Evolutionary conservation across 2,329 filamentous ascomycete genomes (phyloP).

Genomic region (Arachnopeziza araneosa): DNA sequence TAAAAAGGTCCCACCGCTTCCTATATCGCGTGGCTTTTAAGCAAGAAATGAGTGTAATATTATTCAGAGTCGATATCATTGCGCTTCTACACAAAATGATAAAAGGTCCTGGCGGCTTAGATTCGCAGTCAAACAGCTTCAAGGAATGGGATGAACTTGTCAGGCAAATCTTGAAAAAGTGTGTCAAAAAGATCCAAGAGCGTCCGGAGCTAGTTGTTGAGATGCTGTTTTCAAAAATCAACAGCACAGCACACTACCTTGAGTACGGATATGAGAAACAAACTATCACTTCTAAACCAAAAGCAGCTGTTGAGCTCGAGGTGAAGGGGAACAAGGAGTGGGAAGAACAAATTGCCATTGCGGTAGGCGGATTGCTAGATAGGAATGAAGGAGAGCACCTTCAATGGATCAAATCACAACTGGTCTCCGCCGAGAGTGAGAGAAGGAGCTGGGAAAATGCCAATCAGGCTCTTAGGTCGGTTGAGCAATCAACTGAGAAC

Average conservation of each 20-base stretch:
- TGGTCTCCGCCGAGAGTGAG: conserved; percentile 64
- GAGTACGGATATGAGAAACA: conserved; percentile 89
- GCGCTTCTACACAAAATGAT: conserved; percentile 86
- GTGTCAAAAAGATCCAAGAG: conserved; percentile 79
- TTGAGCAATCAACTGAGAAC: conserved; percentile 37
- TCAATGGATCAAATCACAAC: conserved; percentile 72
- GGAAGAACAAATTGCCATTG: conserved; percentile 66
- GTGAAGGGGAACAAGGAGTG: conserved; percentile 66
- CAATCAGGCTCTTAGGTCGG: conserved; percentile 51
- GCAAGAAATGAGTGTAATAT: conserved; percentile 79
- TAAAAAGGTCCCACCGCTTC: conserved; percentile 89
- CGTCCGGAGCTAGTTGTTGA: conserved; percentile 83
- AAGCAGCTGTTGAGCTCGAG: conserved; percentile 74
- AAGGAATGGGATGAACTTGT: conserved; percentile 90
- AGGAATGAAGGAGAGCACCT: conserved; percentile 70
- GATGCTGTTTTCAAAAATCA: conserved; percentile 90
- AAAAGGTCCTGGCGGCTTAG: conserved; percentile 75
- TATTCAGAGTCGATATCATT: conserved; percentile 89
- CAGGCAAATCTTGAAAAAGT: conserved; percentile 75
- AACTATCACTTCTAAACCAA: conserved; percentile 56
- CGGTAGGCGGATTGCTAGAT: conserved; percentile 73
- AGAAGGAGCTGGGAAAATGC: conserved; percentile 73
- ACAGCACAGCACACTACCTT: conserved; percentile 75
- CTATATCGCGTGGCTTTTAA: conserved; percentile 95
- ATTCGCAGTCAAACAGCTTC: conserved; percentile 59